Evolutionary conservation across 768 basidiomycete genomes (phyloP), one percentile per base, ranked within the genome.

Genomic region (Leccinum aurantiacum): DNA sequence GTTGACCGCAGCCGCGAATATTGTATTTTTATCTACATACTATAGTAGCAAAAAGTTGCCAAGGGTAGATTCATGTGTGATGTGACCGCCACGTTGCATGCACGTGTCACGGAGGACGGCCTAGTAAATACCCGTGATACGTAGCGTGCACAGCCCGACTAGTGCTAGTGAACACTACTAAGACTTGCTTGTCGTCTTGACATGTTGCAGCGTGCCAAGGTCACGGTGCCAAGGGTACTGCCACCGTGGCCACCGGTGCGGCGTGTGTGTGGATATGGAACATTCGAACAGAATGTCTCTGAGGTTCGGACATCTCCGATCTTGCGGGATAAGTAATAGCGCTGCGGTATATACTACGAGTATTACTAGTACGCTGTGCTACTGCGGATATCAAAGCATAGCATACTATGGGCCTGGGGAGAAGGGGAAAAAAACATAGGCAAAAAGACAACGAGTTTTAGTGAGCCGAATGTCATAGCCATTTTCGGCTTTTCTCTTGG

Each of bases 251-350:
- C 17, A 14, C 14, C 17, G 27, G 31, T 47, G n/a, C 48, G 58
- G 58, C 54, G 62, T 14, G 48, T 52, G 29, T 15, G 62, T 60
- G 68, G 61, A 59, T 22, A 66, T 64, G 59, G 69, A 70, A 70
- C 54, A 59, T 70, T 71, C 69, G 61, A 71, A 66, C 70, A 35
- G 69, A 71, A 69, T 46, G 2, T 19, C 24, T 50, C 24, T 46
- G 22, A 11, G 7, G 10, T 57, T 60, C 66, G 69, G 66, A 57
- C 24, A 61, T 66, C 29, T 57, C 69, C 69, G 64, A 2, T 22
- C 24, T 2, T 41, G 25, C 14, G 19, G n/a, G n/a, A 11, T 19
- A 24, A 24, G 19, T 19, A 48, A 48, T 24, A 48, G 47, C 14
- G 47, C n/a, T 44, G 41, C 41, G n/a, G 41, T 17, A 17, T 41